Base-by-base conservation (phyloP, 345 rosid species). In the Eucalyptus pauciflora region DNA sequence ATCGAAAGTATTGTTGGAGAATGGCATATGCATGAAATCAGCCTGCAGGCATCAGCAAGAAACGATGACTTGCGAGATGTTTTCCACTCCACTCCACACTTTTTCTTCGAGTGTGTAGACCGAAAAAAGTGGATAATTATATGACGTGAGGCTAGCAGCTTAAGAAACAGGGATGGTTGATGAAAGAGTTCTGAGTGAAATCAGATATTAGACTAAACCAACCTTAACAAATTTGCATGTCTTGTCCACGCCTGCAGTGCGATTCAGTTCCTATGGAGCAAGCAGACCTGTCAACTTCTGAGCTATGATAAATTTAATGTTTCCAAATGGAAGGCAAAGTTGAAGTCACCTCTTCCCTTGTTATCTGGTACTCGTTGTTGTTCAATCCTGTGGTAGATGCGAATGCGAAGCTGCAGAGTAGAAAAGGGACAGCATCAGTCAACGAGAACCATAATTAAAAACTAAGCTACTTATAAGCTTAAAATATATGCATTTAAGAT, bases 21-120 rank as follows among this genome's bases (percentile, higher is more conserved):
- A 94, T 88, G 99, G 98, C 99, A 97, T 96, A 89, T 98, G 95
- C 99, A 98, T 98, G 94, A 98, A 98, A 93, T 97, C 99, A 60
- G 97, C 99, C 99, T 98, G 95, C 92, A 92, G 15, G 67, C 67
- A 60, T 52, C 79, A 88, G 85, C 62, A 91, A 88, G 90, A 90
- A 89, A 87, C 7, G 56, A 33, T 33, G 31, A 83, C 16, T 86
- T 43, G 16, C 20, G 87, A 27, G 13, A 87, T 49, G 48, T 64
- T 80, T 33, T 27, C 48, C 52, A 88, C n/a, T 71, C 48, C 76
- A 52, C 12, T 46, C 49, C 69, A 7, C 43, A 88, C 29, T 46
- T 48, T 33, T 37, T 22, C 86, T 31, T 29, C 86, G 29, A 60
- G 67, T 27, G 7, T 27, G 67, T 60, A 60, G 67, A 25, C 14